These are phyloP conservation scores for Rhytidhysteron rufulum DNA, from an alignment of 2,329 filamentous ascomycete species.

Conservation along the genomic window DNA sequence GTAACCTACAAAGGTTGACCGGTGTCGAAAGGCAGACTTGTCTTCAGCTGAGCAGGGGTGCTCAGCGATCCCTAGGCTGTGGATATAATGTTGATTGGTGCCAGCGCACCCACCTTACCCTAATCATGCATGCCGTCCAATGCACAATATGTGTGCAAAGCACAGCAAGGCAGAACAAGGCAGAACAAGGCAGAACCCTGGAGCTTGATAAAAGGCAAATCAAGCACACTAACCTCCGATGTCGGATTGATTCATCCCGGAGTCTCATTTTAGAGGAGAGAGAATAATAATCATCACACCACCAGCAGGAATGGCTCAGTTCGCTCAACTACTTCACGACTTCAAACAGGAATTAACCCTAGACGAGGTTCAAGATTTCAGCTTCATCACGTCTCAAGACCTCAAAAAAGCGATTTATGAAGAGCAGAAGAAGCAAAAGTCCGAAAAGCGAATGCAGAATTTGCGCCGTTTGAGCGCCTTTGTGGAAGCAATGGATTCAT, in stretches of 20 bases:
- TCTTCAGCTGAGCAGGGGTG: neutral
- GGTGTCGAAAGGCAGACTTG: neutral
- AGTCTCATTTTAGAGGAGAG: neutral
- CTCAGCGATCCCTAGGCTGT: neutral
- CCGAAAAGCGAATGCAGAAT: neutral
- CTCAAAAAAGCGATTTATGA: neutral
- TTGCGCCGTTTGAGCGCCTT: neutral
- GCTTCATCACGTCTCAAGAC: neutral
- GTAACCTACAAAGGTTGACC: neutral
- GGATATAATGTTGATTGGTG: neutral
- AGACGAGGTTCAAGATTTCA: conserved; percentile 6
- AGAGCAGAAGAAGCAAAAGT: conserved; percentile 4
- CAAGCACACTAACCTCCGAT: neutral
- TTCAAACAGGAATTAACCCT: too few relatives aligned
- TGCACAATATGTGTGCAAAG: neutral
- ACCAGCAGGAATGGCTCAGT: neutral
- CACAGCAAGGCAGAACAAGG: neutral
- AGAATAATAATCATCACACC: neutral
- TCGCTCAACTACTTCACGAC: too few relatives aligned
- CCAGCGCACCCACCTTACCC: neutral
- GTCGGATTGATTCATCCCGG: neutral
- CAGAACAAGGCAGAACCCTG: neutral
- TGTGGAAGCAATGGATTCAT: conserved; percentile 17
- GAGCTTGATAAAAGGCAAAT: neutral
- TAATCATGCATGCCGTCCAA: neutral